phyloP scores from a whole-genome alignment of 371 early-diverging fungal species.

The Gilbertella persicaria region DNA sequence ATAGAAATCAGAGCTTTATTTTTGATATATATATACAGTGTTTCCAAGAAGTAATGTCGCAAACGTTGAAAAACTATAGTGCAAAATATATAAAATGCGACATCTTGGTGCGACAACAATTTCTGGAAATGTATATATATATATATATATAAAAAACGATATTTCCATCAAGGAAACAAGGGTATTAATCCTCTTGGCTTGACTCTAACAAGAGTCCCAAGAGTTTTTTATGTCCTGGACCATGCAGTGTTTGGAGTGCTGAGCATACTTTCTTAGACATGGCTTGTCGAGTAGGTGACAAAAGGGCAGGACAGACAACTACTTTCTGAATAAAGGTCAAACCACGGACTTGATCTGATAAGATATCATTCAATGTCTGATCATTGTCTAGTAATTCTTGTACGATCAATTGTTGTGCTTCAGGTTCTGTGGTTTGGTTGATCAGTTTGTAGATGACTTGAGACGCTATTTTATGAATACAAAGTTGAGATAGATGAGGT shows the following conservation, averaged over 20 bases:
- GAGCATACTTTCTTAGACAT: conserved; percentile 14
- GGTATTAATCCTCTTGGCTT: neutral
- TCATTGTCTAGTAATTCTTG: conserved; percentile 9
- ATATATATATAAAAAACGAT: conserved; percentile 1
- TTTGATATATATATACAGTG: no score
- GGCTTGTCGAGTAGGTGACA: conserved; percentile 10
- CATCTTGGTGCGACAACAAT: no score
- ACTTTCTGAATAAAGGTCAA: conserved; percentile 40
- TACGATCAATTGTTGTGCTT: conserved; percentile 30
- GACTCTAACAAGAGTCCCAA: conserved; percentile 15
- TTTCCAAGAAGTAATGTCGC: no score
- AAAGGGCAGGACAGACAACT: conserved; percentile 23
- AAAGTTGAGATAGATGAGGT: conserved; percentile 74
- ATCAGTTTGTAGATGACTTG: conserved; percentile 84
- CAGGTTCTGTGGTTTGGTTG: conserved; percentile 76
- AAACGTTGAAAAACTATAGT: no score
- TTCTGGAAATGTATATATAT: no score
- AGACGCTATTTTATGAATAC: conserved; percentile 89
- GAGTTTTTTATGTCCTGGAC: conserved; percentile 30
- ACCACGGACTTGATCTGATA: conserved; percentile 42
- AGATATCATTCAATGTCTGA: conserved; percentile 24
- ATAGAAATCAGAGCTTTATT: no score
- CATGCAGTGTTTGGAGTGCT: conserved; percentile 15
- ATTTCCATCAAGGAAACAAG: conserved; percentile 9
- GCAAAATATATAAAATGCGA: no score